Base-by-base conservation (phyloP, 2,329 filamentous ascomycete species). In the Amauroascus niger region DNA sequence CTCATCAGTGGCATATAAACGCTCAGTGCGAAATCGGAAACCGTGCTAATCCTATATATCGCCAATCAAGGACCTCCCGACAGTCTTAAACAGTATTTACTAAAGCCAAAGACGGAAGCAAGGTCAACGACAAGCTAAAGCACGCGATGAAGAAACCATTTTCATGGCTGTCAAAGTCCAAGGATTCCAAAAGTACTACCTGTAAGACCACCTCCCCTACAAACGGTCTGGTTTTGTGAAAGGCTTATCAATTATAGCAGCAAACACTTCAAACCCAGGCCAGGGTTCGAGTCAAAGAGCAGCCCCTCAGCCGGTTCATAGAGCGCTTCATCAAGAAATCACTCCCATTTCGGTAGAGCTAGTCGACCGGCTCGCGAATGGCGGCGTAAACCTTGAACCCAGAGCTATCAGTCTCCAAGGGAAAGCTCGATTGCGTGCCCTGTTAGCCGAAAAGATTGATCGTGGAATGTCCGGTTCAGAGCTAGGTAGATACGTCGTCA, bases 401-500 rank as follows among this genome's bases (percentile, higher is more conserved):
- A 9, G 11, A 32, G 28, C 54, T 6, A 52, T 54, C 22, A 41
- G 52, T n/a, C n/a, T 20, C 13, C 33, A 32, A n/a, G 52, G 52
- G 33, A 43, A 22, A 49, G 14, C 39, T 24, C 40, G 41, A 22
- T 13, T 57, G 0, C 46, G 48, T 28, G 48, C n/a, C 2, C 22
- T 54, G 4, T 16, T 57, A 20, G 18, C 32, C 1, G 26, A 48
- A 35, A 48, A 48, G 37, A 52, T 56, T 13, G 37, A 52, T 1
- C n/a, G 20, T 2, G 54, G 56, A 1, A 53, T 58, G 43, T 45
- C 59, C 1, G 49, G 41, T 2, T 45, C 40, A 8, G 55, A 59
- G 4, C 44, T 62, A 13, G 60, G 60, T 1, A 35, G 49, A n/a
- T 53, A 51, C 18, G 24, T 61, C 6, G 56, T 54, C 11, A 22